These are phyloP conservation scores for Arthrobotrys conoides DNA, from an alignment of 2,329 filamentous ascomycete species.

Conservation along the genomic window DNA sequence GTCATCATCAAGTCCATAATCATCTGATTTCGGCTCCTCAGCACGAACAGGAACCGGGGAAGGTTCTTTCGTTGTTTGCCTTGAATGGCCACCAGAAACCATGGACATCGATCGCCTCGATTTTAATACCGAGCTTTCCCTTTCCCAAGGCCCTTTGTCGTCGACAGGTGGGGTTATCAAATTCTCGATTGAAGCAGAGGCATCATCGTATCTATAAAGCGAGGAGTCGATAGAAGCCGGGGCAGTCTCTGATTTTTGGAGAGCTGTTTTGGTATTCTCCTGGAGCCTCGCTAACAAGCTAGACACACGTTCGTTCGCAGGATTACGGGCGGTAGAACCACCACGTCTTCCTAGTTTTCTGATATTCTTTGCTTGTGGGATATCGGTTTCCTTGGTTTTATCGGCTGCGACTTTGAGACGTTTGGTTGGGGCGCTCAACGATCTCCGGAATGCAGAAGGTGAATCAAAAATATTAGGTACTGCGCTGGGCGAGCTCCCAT, in stretches of 20 bases:
- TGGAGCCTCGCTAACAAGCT: conserved; percentile 64
- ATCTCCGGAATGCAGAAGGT: conserved; percentile 62
- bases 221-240: conserved; percentile 34
- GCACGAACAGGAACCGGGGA: conserved; percentile 71
- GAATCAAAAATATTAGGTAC: conserved; percentile 47
- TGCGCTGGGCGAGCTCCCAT: conserved; percentile 51
- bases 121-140: conserved; percentile 9
- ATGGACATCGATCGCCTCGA: conserved; percentile 40
- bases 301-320: conserved; percentile 42
- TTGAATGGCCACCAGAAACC: conserved; percentile 43
- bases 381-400: conserved; percentile 7
- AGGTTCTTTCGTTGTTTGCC: conserved; percentile 57
- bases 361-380: conserved; percentile 73
- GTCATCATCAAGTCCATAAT: conserved; percentile 73
- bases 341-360: conserved; percentile 54
- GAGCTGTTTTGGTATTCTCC: conserved; percentile 54
- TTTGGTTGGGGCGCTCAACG: conserved; percentile 62
- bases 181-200: conserved; percentile 34
- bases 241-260: conserved; percentile 46
- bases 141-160: conserved; percentile 47
- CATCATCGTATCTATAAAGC: conserved; percentile 34
- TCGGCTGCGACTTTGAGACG: conserved; percentile 32
- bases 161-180: conserved; percentile 42
- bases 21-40: conserved; percentile 66
- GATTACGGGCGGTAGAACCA: conserved; percentile 36